These are phyloP conservation scores for Aspergillus sp. DNA, from an alignment of 2,329 filamentous ascomycete genomes.

Conservation along the genomic window DNA sequence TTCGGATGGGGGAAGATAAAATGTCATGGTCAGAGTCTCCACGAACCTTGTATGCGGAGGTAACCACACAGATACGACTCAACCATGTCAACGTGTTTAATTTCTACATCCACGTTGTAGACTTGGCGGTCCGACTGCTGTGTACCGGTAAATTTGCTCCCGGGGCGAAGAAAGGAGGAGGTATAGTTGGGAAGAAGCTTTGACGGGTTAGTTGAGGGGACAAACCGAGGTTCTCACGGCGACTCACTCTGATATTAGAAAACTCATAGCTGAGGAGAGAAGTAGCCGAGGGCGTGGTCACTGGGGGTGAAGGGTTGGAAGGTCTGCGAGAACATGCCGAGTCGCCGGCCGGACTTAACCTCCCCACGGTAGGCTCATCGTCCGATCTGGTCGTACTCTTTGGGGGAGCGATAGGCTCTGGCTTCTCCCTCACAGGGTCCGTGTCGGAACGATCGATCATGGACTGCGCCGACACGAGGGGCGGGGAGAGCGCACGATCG, in stretches of 20 bases:
- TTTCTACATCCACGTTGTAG: slow-evolving; percentile 94
- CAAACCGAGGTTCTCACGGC: neutral
- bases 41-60: slow-evolving; percentile 83
- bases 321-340: slow-evolving; percentile 27
- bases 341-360: slow-evolving; percentile 33
- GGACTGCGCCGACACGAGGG: slow-evolving; percentile 22
- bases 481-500: slow-evolving; percentile 27
- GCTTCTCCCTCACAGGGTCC: slow-evolving; percentile 25
- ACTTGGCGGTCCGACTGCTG: slow-evolving; percentile 90
- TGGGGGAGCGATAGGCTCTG: slow-evolving; percentile 13
- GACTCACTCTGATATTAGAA: slow-evolving; percentile 54
- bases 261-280: slow-evolving; percentile 54
- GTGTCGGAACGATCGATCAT: slow-evolving; percentile 21
- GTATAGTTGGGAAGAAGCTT: slow-evolving; percentile 75
- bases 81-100: slow-evolving; percentile 91
- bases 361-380: slow-evolving; percentile 28
- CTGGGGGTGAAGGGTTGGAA: slow-evolving; percentile 26
- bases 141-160: slow-evolving; percentile 83
- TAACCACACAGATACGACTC: slow-evolving; percentile 96
- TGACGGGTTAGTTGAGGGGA: slow-evolving; percentile 2
- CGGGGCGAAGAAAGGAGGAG: slow-evolving; percentile 80
- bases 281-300: slow-evolving; percentile 35
- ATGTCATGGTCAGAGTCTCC: neutral
- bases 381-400: slow-evolving; percentile 29
- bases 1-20: neutral